A percentile compares a stretch with the other conserved stretches of the same genome.
Evolutionary conservation across 257 asterid genomes (phyloP).

Genomic region (Avicennia marina): DNA sequence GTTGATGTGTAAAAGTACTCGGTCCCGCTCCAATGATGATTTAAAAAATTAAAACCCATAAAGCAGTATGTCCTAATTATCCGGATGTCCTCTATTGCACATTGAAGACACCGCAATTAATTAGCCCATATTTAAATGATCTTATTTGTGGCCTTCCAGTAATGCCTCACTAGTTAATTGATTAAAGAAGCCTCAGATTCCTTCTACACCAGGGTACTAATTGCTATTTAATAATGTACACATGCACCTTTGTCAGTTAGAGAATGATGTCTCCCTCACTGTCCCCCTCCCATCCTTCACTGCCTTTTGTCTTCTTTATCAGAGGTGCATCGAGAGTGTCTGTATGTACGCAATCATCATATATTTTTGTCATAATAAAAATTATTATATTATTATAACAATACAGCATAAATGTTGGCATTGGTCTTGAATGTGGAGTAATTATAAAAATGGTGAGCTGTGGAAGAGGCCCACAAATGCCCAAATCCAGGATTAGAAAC

Average conservation of each 20-base stretch:
- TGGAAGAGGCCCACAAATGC: constrained; percentile 22
- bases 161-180: constrained; percentile 9
- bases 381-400: too few relatives aligned
- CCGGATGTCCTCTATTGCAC: constrained; percentile 39
- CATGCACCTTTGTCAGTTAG: constrained; percentile 48
- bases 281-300: constrained; percentile 27
- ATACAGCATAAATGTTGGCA: too few relatives aligned
- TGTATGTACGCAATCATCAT: background rate
- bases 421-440: too few relatives aligned
- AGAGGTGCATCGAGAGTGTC: background rate
- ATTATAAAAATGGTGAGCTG: background rate
- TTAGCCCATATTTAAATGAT: constrained; percentile 20
- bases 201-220: constrained; percentile 25
- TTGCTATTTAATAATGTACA: constrained; percentile 29
- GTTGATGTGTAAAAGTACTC: constrained; percentile 2
- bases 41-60: background rate
- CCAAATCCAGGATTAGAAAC: constrained; percentile 26
- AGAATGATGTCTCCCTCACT: constrained; percentile 30
- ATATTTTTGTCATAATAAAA: too few relatives aligned
- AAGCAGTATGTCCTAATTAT: constrained; percentile 34
- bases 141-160: constrained; percentile 13
- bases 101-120: constrained; percentile 33
- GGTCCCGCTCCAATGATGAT: background rate
- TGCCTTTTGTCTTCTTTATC: constrained; percentile 20
- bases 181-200: constrained; percentile 31